These are phyloP conservation scores for Cucurbita argyrosperma DNA, from an alignment of 306 rosid species.

Conservation along the genomic window DNA sequence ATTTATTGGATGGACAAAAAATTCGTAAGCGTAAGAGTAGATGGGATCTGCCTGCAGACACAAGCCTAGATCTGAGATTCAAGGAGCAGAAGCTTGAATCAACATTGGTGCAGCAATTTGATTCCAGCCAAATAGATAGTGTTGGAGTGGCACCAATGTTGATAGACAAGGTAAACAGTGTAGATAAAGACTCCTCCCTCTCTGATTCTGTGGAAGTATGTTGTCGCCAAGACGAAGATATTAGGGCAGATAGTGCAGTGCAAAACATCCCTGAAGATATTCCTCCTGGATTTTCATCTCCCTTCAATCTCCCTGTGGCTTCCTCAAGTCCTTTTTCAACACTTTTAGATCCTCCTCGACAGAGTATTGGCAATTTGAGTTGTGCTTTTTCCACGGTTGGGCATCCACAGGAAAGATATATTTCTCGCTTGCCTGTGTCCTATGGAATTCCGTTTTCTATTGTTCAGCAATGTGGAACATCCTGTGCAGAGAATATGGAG, in stretches of 20 bases:
- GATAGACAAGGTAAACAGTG: slow-evolving; percentile 7
- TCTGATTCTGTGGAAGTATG: slow-evolving; percentile 7
- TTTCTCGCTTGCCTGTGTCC: slow-evolving; percentile 56
- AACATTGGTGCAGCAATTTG: slow-evolving; percentile 6
- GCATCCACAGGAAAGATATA: slow-evolving; percentile 59
- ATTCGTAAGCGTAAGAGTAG: slow-evolving; percentile 88
- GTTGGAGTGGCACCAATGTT: neutral
- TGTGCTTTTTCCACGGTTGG: slow-evolving; percentile 32
- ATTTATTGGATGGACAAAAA: slow-evolving; percentile 23
- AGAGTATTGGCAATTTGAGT: slow-evolving; percentile 17
- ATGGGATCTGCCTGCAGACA: slow-evolving; percentile 92
- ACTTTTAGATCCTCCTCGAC: slow-evolving; percentile 17
- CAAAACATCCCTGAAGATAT: slow-evolving; percentile 43
- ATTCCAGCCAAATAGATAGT: slow-evolving; percentile 10
- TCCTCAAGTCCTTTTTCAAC: slow-evolving; percentile 23
- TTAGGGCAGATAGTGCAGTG: slow-evolving; percentile 20
- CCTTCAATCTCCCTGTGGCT: slow-evolving; percentile 16
- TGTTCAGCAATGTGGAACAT: slow-evolving; percentile 48
- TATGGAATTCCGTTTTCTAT: slow-evolving; percentile 73
- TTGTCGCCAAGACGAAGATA: slow-evolving; percentile 21
- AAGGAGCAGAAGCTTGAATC: slow-evolving; percentile 33
- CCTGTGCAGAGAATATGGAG: slow-evolving; percentile 33
- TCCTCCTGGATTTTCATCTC: slow-evolving; percentile 93
- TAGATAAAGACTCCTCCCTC: neutral
- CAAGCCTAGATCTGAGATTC: slow-evolving; percentile 17